Evolutionary conservation across 2,329 filamentous ascomycete genomes (phyloP), one percentile per base, ranked within the genome.

Genomic region (Colletotrichum graminicola): DNA sequence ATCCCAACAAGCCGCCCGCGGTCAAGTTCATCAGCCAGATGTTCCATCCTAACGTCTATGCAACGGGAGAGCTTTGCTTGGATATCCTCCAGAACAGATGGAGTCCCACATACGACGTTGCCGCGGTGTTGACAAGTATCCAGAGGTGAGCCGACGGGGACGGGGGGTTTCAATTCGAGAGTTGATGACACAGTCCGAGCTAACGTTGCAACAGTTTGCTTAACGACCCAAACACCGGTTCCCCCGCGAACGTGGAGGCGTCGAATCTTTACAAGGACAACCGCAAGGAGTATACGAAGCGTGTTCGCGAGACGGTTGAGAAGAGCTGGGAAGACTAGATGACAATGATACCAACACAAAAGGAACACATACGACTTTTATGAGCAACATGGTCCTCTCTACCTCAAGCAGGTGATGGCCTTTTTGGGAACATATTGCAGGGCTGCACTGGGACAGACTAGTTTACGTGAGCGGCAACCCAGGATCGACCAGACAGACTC

Each of bases 41-140:
- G 96, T 99, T 99, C 82, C 96, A 99, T 78, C 96, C 96, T 23
- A 99, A 99, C 79, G 96, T 99, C 68, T 99, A 99, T 80, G 95
- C 93, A 64, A 98, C 95, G 0, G 96, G 96, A 73, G 96, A 99
- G 84, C 88, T 99, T 62, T 99, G 96, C 79, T 85, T 99, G 75
- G 96, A 99, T 79, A 99, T 99, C 76, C 83, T 99, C 71, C 96
- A 99, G 83, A 99, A 99, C 80, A 88, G 96, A 76, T 99, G 96
- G 96, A 98, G 95, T 80, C 96, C 96, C 21, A 98, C 96, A 12
- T 99, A 99, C 81, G 96, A 99, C 82, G 96, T 99, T 49, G 96
- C 96, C 12, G 96, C 96, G 29, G 95, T 99, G 74, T 84, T 99
- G 82, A 99, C 96, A 52, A 98, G 95, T 79, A 97, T 99, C 75